Evolutionary conservation across 2,329 filamentous ascomycete genomes (phyloP).

Genomic region (Colletotrichum navitas): DNA sequence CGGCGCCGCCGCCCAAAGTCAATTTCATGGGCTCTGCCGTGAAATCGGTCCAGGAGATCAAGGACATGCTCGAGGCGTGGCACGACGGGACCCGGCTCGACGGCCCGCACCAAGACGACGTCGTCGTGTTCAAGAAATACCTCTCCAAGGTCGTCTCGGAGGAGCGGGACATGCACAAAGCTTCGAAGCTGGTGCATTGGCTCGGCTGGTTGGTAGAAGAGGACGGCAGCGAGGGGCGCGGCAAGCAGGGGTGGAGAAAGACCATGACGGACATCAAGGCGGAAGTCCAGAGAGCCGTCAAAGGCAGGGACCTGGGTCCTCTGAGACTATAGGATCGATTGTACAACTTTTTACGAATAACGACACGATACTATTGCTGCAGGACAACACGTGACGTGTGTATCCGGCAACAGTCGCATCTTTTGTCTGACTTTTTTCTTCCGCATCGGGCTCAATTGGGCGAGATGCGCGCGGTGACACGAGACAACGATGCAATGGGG

Average conservation of each 20-base stretch:
- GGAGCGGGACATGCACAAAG: slow-evolving; percentile 84
- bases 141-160: slow-evolving; percentile 77
- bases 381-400: not conserved
- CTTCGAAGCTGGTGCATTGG: slow-evolving; percentile 77
- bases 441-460: not conserved
- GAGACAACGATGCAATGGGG: slow-evolving; percentile 5
- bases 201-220: slow-evolving; percentile 68
- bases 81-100: slow-evolving; percentile 76
- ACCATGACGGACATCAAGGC: slow-evolving; percentile 60
- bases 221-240: slow-evolving; percentile 53
- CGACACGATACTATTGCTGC: slow-evolving; percentile 29
- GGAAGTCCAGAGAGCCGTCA: slow-evolving; percentile 67
- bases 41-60: slow-evolving; percentile 69
- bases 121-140: slow-evolving; percentile 80
- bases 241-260: slow-evolving; percentile 60
- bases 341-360: slow-evolving; percentile 25
- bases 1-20: slow-evolving; percentile 59
- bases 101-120: slow-evolving; percentile 84
- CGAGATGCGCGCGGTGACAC: not conserved
- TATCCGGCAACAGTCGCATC: not conserved
- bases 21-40: slow-evolving; percentile 59
- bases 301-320: slow-evolving; percentile 66
- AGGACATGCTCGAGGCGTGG: slow-evolving; percentile 83
- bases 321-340: slow-evolving; percentile 59
- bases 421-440: not conserved